Percentiles rank a stretch among this genome's conserved stretches.
Evolutionary conservation across 768 basidiomycete species (phyloP).

Genomic region (Russula griseocarnosa): DNA sequence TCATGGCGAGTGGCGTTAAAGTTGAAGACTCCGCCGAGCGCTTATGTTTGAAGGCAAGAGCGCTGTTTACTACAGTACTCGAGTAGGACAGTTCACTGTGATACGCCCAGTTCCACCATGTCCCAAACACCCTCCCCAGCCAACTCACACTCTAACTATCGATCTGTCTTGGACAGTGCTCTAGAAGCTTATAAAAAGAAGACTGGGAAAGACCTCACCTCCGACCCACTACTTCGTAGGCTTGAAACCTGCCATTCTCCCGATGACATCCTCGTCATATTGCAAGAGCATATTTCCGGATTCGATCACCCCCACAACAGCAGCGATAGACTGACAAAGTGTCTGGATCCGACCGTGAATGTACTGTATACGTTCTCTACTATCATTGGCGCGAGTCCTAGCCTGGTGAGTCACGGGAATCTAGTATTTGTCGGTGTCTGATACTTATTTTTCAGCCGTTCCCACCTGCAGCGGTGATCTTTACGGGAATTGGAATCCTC

Average conservation of each 20-base stretch:
- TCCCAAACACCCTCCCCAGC: neutral
- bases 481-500: neutral
- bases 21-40: neutral
- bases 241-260: neutral
- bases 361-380: neutral
- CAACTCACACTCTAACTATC: neutral
- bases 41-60: too few relatives aligned
- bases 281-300: neutral
- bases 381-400: neutral
- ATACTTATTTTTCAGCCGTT: neutral
- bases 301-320: neutral
- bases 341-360: neutral
- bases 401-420: neutral
- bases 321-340: neutral
- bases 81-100: too few relatives aligned
- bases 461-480: neutral
- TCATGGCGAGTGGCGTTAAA: too few relatives aligned
- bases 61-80: too few relatives aligned
- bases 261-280: neutral
- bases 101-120: neutral
- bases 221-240: neutral
- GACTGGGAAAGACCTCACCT: constrained; percentile 2
- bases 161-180: neutral
- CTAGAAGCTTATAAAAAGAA: neutral
- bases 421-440: neutral